Conservation (phyloP, 306 rosid genomes). For the Carpinus viminea region DNA sequence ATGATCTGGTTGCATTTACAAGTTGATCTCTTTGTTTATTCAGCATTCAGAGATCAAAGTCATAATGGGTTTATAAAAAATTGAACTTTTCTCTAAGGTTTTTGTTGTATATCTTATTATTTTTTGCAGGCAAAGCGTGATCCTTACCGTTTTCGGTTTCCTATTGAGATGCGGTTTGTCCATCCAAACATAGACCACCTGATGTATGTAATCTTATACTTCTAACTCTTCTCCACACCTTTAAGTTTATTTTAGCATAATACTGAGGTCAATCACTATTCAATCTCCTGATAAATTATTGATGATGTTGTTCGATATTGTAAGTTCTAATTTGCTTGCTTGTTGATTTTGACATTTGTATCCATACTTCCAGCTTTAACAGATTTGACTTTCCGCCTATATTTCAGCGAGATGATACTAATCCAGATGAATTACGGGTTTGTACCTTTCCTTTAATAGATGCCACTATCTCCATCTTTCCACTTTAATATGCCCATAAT, state of each 20-base stretch:
- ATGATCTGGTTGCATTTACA: constrained; percentile 12
- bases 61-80: neutral
- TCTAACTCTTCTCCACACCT: constrained; percentile 4
- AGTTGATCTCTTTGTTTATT: neutral
- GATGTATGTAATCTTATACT: constrained; percentile 55
- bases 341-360: constrained; percentile 30
- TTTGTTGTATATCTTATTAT: constrained; percentile 8
- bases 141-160: constrained; percentile 93
- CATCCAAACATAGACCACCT: constrained; percentile 93
- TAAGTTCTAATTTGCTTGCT: constrained; percentile 14
- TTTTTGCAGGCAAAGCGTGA: constrained; percentile 86
- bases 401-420: constrained; percentile 74
- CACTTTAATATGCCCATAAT: neutral
- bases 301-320: neutral
- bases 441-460: constrained; percentile 34
- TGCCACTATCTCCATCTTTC: neutral
- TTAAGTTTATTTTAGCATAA: constrained; percentile 9
- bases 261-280: constrained; percentile 22
- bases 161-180: constrained; percentile 89
- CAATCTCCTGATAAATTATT: constrained; percentile 5
- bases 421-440: constrained; percentile 86
- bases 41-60: constrained; percentile 11
- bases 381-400: constrained; percentile 88
- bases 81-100: neutral
- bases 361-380: constrained; percentile 69